Conservation (phyloP, 2,329 filamentous ascomycete species). For the Nannizzia gypsea region DNA sequence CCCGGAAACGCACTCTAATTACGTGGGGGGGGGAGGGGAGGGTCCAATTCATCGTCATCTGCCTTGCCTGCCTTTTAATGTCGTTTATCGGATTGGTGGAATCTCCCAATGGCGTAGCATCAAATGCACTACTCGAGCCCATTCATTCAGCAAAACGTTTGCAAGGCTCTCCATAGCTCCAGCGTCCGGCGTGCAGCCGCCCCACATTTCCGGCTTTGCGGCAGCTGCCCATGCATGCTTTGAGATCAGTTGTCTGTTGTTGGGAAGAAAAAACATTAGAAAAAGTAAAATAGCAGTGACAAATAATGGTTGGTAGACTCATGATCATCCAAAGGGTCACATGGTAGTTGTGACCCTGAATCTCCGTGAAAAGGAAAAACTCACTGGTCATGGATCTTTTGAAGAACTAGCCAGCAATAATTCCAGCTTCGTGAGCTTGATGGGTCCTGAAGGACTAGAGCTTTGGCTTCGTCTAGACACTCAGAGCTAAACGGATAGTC, state of each 20-base stretch:
- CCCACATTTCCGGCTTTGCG: slow-evolving; percentile 58
- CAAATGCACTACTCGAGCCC: slow-evolving; percentile 51
- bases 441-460: slow-evolving; percentile 51
- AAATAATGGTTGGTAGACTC: neutral
- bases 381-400: slow-evolving; percentile 55
- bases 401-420: slow-evolving; percentile 58
- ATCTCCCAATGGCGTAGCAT: slow-evolving; percentile 59
- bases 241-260: slow-evolving; percentile 42
- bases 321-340: neutral
- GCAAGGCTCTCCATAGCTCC: slow-evolving; percentile 49
- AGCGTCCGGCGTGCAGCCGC: slow-evolving; percentile 42
- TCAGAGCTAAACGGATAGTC: slow-evolving; percentile 57
- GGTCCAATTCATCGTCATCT: neutral
- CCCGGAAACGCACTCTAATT: neutral
- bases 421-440: slow-evolving; percentile 63
- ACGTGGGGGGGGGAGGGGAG: neutral
- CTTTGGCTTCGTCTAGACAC: slow-evolving; percentile 53
- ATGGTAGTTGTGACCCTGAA: neutral
- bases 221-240: slow-evolving; percentile 52
- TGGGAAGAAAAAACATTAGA: slow-evolving; percentile 9
- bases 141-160: slow-evolving; percentile 53
- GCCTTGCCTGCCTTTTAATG: neutral
- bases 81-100: slow-evolving; percentile 37
- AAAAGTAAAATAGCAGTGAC: slow-evolving; percentile 10
- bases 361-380: slow-evolving; percentile 20